These are phyloP conservation scores for Apophysomyces elegans DNA, from an alignment of 371 early-diverging fungal species.

Conservation along the genomic window DNA sequence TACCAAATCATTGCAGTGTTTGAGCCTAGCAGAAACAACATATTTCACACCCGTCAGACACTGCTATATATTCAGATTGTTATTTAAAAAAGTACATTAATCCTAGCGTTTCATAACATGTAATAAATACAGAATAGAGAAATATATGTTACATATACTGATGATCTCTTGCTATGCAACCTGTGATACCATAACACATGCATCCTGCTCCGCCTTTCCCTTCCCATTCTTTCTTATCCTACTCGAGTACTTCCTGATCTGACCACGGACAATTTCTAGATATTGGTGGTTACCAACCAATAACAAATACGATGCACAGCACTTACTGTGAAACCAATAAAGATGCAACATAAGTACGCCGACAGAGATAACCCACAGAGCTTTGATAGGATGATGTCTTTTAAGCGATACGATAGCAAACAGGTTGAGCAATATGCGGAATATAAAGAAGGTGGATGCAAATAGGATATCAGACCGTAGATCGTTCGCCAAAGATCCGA, in stretches of 20 bases:
- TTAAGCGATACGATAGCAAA: conserved; percentile 33
- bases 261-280: background rate
- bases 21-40: no score
- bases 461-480: conserved; percentile 34
- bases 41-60: no score
- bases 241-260: background rate
- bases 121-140: background rate
- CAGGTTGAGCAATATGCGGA: conserved; percentile 37
- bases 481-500: conserved; percentile 25
- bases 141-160: background rate
- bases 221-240: background rate
- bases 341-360: conserved; percentile 36
- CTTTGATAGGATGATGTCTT: conserved; percentile 27
- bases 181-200: background rate
- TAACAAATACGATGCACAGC: background rate
- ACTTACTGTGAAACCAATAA: conserved; percentile 43
- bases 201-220: background rate
- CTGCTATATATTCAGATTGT: no score
- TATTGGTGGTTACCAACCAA: background rate
- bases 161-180: background rate
- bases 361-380: conserved; percentile 31
- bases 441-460: conserved; percentile 34
- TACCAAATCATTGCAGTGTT: no score
- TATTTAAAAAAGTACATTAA: no score
- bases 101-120: no score